phyloP scores from a whole-genome alignment of 2,329 filamentous ascomycete genomes.

The Neopestalotiopsis sp. region DNA sequence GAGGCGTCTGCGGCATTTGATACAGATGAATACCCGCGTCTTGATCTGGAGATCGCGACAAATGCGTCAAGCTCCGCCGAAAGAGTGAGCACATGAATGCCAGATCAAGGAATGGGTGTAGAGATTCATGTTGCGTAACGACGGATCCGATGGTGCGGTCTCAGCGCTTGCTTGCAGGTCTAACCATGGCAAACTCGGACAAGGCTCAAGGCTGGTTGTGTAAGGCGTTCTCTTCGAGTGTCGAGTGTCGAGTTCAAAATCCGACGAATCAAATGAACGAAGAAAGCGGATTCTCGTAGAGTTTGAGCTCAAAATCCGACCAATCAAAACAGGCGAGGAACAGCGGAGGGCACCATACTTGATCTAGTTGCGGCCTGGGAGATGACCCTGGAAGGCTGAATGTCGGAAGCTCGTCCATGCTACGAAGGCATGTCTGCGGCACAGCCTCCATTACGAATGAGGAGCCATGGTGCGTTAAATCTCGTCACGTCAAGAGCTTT shows the following conservation, averaged over 20 bases:
- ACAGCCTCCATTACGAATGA: neutral
- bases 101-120: neutral
- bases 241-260: neutral
- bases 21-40: neutral
- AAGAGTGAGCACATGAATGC: neutral
- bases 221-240: neutral
- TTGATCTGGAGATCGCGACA: conserved; percentile 5
- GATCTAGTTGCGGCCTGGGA: conserved; percentile 2
- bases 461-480: neutral
- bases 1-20: neutral
- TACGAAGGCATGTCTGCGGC: neutral
- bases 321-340: neutral
- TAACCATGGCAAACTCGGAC: neutral
- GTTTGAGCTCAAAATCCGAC: too few relatives aligned
- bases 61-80: neutral
- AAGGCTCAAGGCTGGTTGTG: conserved; percentile 13
- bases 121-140: neutral
- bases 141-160: conserved; percentile 1
- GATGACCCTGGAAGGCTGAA: conserved; percentile 4
- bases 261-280: neutral
- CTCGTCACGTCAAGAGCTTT: neutral
- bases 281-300: too few relatives aligned
- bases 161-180: conserved; percentile 8
- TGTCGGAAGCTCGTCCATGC: neutral
- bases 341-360: conserved; percentile 4